Percentiles rank a stretch among this genome's conserved stretches.
Evolutionary conservation across 495 filamentous ascomycete species (phyloP).

Genomic region (Physcia stellaris): DNA sequence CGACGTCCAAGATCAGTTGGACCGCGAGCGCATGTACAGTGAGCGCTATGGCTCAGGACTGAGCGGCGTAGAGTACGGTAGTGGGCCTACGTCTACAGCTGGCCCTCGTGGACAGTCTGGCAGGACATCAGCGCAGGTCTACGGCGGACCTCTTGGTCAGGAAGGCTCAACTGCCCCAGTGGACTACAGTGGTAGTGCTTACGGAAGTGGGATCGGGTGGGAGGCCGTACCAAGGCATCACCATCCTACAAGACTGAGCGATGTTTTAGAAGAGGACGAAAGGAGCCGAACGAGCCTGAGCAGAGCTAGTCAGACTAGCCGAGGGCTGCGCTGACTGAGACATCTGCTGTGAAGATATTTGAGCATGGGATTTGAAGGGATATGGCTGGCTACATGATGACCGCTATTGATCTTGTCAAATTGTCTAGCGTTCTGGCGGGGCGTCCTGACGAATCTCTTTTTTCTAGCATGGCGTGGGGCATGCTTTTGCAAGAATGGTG

Average conservation of each 20-base stretch:
- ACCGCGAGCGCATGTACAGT: slow-evolving; percentile 34
- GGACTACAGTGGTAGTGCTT: slow-evolving; percentile 51
- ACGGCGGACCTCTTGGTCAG: background rate
- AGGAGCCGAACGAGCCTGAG: slow-evolving; percentile 44
- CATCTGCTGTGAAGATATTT: too few relatives aligned
- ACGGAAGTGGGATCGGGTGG: slow-evolving; percentile 55
- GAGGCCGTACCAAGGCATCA: slow-evolving; percentile 71
- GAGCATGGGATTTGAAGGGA: too few relatives aligned
- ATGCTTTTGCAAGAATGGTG: too few relatives aligned
- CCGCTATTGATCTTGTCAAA: too few relatives aligned
- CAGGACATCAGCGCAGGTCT: background rate
- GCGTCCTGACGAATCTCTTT: too few relatives aligned
- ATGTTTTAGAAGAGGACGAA: slow-evolving; percentile 70
- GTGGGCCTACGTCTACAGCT: slow-evolving; percentile 19
- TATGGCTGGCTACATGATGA: too few relatives aligned
- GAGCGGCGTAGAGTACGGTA: slow-evolving; percentile 14
- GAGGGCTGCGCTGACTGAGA: background rate
- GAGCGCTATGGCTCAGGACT: slow-evolving; percentile 27
- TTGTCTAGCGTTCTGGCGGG: too few relatives aligned
- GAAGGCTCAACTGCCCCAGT: slow-evolving; percentile 12
- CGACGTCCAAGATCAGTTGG: slow-evolving; percentile 33
- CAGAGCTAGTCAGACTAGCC: slow-evolving; percentile 30
- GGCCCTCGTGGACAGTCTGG: slow-evolving; percentile 7
- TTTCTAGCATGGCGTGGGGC: too few relatives aligned
- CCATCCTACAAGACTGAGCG: slow-evolving; percentile 85